Evolutionary conservation across 2,329 filamentous ascomycete genomes (phyloP).

Genomic region (Scedosporium apiospermum): DNA sequence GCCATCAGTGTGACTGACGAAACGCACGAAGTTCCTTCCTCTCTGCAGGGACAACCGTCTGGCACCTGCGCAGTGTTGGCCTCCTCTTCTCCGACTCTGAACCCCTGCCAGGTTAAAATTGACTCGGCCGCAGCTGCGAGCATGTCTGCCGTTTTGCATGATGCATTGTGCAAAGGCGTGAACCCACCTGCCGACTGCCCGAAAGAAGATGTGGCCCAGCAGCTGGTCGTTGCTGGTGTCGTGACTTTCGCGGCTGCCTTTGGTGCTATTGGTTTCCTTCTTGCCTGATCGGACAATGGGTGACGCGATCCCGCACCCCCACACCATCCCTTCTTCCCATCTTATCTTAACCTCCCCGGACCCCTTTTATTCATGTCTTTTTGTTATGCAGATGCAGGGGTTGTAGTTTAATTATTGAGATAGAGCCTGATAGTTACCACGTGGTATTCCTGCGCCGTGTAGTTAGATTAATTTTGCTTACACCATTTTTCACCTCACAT

Average conservation of each 20-base stretch:
- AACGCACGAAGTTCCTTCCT: slow-evolving; percentile 5
- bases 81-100: slow-evolving; percentile 8
- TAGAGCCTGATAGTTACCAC: too few species aligned
- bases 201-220: slow-evolving; percentile 3
- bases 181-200: slow-evolving; percentile 11
- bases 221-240: slow-evolving; percentile 8
- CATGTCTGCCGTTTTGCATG: slow-evolving; percentile 8
- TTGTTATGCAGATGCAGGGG: too few species aligned
- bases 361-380: neutral
- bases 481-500: too few species aligned
- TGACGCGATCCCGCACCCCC: neutral
- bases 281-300: slow-evolving; percentile 8
- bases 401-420: too few species aligned
- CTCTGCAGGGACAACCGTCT: neutral
- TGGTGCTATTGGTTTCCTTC: slow-evolving; percentile 7
- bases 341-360: too few species aligned
- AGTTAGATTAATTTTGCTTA: too few species aligned
- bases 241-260: slow-evolving; percentile 7
- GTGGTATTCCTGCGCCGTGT: too few species aligned
- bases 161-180: slow-evolving; percentile 6
- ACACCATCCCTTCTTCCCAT: neutral
- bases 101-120: slow-evolving; percentile 13
- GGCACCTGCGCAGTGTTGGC: slow-evolving; percentile 9
- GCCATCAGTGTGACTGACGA: slow-evolving; percentile 10
- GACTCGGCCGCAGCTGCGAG: slow-evolving; percentile 11